phyloP scores from a whole-genome alignment of 2,329 filamentous ascomycete species.

The Apiospora arundinis region DNA sequence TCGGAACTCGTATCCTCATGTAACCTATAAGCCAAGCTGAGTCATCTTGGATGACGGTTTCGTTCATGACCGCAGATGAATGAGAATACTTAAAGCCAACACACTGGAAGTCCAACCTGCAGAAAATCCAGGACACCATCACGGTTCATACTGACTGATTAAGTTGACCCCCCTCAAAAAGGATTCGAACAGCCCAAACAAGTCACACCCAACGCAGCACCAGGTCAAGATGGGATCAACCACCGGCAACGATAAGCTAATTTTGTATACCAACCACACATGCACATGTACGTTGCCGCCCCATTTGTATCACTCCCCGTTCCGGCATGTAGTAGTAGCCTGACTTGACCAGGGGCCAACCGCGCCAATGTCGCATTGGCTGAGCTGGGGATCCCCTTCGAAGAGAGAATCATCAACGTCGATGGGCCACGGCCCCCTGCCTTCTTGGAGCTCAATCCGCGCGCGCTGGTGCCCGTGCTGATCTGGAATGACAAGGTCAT shows the following conservation, averaged over 20 bases:
- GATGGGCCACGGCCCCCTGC: conserved; percentile 25
- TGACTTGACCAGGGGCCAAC: conserved; percentile 24
- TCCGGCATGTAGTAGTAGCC: neutral
- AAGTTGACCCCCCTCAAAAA: neutral
- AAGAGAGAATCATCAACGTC: conserved; percentile 26
- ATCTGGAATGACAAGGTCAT: conserved; percentile 22
- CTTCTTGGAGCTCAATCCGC: conserved; percentile 26
- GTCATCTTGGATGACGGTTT: neutral
- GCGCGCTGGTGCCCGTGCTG: conserved; percentile 25
- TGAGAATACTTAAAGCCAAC: conserved; percentile 5
- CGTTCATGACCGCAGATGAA: neutral
- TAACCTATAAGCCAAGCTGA: conserved; percentile 5
- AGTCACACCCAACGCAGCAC: neutral
- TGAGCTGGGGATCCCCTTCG: conserved; percentile 24
- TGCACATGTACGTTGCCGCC: conserved; percentile 25
- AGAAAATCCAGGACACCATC: conserved; percentile 2
- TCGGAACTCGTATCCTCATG: neutral
- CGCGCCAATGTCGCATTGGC: conserved; percentile 25
- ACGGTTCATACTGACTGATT: neutral
- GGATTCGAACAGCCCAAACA: neutral
- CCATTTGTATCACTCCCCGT: neutral
- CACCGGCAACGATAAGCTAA: conserved; percentile 21
- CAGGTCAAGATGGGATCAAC: conserved; percentile 18
- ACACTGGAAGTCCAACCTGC: neutral
- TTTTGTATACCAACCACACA: conserved; percentile 27